Base-by-base conservation (phyloP, 164 flowering plant genomes). In the Platanus orientalis region DNA sequence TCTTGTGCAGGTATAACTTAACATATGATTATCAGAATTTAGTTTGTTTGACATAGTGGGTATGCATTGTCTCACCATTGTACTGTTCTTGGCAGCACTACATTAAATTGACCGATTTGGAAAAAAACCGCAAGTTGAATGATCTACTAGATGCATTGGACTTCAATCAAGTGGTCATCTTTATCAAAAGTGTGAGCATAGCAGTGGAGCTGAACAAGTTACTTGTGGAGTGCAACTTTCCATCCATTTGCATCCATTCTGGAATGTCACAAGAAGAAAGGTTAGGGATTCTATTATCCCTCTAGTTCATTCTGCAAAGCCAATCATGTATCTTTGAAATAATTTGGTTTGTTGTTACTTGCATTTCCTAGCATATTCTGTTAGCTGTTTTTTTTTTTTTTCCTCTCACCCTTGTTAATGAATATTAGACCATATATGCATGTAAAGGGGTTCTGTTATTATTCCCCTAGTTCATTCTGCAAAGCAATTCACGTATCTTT, bases 251-350 rank as follows among this genome's bases (percentile, higher is more conserved):
- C 71, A 94, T 94, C 51, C 98, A 94, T 63, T 94, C 97, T 77
- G 98, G 98, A 68, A 90, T 94, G 98, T 77, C 92, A 4, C 98
- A 94, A 62, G 98, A 90, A 72, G 97, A 94, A 78, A 90, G 98
- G n/a, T n/a, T n/a, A n/a, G n/a, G n/a, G n/a, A n/a, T n/a, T n/a
- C n/a, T n/a, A n/a, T n/a, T n/a, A n/a, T n/a, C n/a, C n/a, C n/a
- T n/a, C n/a, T n/a, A n/a, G n/a, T n/a, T n/a, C n/a, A n/a, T n/a
- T n/a, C n/a, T n/a, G n/a, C n/a, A n/a, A n/a, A n/a, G n/a, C n/a
- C n/a, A n/a, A n/a, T n/a, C n/a, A n/a, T n/a, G n/a, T n/a, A n/a
- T n/a, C n/a, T n/a, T n/a, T n/a, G n/a, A n/a, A n/a, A n/a, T n/a
- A n/a, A n/a, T n/a, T n/a, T n/a, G n/a, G n/a, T n/a, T n/a, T n/a